A percentile compares a stretch with the other conserved stretches of the same genome.
Evolutionary conservation across 352 stramenopile species (phyloP).

Genomic region (Phytophthora megakarya): DNA sequence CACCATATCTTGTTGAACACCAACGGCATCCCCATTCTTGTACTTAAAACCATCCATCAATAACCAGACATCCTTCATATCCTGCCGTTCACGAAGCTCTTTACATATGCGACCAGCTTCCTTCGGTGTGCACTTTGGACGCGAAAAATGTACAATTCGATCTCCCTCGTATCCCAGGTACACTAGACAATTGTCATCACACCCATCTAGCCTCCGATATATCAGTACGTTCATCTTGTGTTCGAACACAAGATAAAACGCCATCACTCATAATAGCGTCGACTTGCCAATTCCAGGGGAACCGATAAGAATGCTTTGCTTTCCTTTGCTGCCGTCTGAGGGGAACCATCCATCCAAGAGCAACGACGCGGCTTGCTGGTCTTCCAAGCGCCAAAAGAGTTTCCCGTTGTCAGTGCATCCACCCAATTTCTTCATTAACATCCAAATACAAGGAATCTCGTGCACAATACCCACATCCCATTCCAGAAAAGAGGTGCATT

Average conservation of each 20-base stretch:
- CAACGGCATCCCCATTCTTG: conserved; percentile 8
- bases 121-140: no score
- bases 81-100: no score
- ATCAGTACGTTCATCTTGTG: conserved; percentile 40
- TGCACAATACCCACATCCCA: conserved; percentile 4
- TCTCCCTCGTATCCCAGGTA: conserved; percentile 16
- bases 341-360: conserved; percentile 20
- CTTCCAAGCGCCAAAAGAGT: conserved; percentile 31
- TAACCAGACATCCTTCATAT: background rate
- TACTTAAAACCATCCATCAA: conserved; percentile 13
- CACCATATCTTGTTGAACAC: background rate
- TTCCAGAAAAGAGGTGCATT: background rate
- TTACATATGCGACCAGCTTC: background rate
- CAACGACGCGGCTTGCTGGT: conserved; percentile 20
- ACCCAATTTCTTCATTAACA: conserved; percentile 23
- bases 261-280: conserved; percentile 36
- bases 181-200: conserved; percentile 11
- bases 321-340: conserved; percentile 7
- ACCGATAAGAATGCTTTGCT: conserved; percentile 33
- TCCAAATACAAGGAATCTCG: conserved; percentile 27
- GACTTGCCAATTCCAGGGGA: conserved; percentile 38
- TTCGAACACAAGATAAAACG: conserved; percentile 36
- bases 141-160: conserved; percentile 16
- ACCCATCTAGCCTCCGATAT: conserved; percentile 25
- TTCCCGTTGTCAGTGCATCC: conserved; percentile 24